Evolutionary conservation across 352 stramenopile genomes (phyloP), one percentile per base, ranked within the genome.

Genomic region (Pythium aphanidermatum): DNA sequence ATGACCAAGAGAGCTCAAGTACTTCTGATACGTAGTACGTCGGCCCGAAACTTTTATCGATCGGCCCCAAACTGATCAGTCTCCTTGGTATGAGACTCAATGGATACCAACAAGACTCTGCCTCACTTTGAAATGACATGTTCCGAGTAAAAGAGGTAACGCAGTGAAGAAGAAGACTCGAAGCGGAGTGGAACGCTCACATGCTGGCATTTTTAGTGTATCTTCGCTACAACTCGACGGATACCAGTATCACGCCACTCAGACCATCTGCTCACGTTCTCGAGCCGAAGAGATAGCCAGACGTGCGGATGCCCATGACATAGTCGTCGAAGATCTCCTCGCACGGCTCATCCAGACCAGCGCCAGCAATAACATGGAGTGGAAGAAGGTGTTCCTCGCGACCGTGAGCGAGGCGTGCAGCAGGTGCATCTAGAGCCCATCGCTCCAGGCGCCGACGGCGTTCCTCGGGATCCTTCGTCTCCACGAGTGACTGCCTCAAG

Each of bases 381-480:
- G 71, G 69, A 54, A 80, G 70, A 37, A 86, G 68, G 47, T 83
- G 69, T 25, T 86, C 74, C 0, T 68, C 37, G 9, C 64, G 58
- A 2, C 59, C 68, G 28, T 82, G 70, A 3, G 64, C 54, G 26
- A 70, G 45, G 0, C 49, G 49, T 0, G 71, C 71, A 7, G 51
- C 59, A 6, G 69, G 64, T 12, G 70, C 70, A 20, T 61, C 8
- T 6, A 47, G 47, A 13, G 67, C 46, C 73, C 73, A 85, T 17
- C 55, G 36, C 10, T 74, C 27, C 14, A 83, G 46, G n/a, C 42
- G 27, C 5, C 38, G 42, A 31, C 51, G 51, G 17, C 42, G 42
- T 42, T 40, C n/a, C 21, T 40, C 42, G 4, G 51, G 28, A 44
- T 58, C 51, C 12, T 24, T 46, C 7, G 28, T 43, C 8, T 28